phyloP scores from a whole-genome alignment of 2,329 filamentous ascomycete genomes.

The Byssoonygena ceratinophila region DNA sequence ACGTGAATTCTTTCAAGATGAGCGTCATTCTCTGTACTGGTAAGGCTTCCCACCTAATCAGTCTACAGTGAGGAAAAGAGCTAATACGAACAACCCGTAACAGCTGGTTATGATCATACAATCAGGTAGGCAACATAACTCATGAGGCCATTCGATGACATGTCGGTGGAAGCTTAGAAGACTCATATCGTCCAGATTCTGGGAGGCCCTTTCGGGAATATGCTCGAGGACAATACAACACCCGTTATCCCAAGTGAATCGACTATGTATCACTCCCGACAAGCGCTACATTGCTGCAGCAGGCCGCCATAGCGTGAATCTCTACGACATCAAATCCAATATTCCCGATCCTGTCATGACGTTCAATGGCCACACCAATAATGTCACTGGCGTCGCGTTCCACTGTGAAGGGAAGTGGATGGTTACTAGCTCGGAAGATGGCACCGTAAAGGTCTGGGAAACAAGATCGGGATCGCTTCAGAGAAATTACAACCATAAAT shows the following conservation, averaged over 20 bases:
- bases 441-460: slow-evolving; percentile 96
- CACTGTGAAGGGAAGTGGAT: slow-evolving; percentile 99
- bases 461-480: slow-evolving; percentile 76
- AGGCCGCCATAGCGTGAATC: slow-evolving; percentile 77
- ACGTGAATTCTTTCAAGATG: slow-evolving; percentile 36
- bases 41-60: slow-evolving; percentile 27
- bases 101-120: slow-evolving; percentile 65
- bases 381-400: slow-evolving; percentile 93
- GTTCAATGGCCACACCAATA: slow-evolving; percentile 91
- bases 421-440: slow-evolving; percentile 94
- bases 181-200: slow-evolving; percentile 55
- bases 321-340: slow-evolving; percentile 98
- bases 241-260: slow-evolving; percentile 95
- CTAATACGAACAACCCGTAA: slow-evolving; percentile 13
- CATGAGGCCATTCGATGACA: not conserved
- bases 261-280: slow-evolving; percentile 94
- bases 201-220: slow-evolving; percentile 95
- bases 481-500: slow-evolving; percentile 82
- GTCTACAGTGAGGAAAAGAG: slow-evolving; percentile 13
- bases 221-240: slow-evolving; percentile 97
- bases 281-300: slow-evolving; percentile 86
- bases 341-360: slow-evolving; percentile 87
- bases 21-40: slow-evolving; percentile 59
- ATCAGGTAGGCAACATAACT: slow-evolving; percentile 48
- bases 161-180: not conserved